Base-by-base conservation (phyloP, 2,329 filamentous ascomycete genomes). In the Thielaviopsis ethacetica region DNA sequence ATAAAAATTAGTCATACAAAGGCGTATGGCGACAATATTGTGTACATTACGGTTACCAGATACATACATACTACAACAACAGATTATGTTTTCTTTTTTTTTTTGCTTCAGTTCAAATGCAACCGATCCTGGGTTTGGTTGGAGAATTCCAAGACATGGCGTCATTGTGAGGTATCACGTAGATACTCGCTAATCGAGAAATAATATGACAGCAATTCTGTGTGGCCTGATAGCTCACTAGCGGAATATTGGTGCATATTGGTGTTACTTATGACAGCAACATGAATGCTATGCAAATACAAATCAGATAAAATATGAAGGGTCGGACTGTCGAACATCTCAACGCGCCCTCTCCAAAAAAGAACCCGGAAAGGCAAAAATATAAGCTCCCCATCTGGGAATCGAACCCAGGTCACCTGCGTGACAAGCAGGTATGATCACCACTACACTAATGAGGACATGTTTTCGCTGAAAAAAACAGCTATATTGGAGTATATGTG, bases 331-430 rank as follows among this genome's bases (percentile, higher is more conserved):
- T n/a, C n/a, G n/a, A n/a, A n/a, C n/a, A n/a, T n/a, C n/a, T n/a
- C n/a, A n/a, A n/a, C n/a, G n/a, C n/a, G n/a, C n/a, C n/a, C n/a
- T n/a, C n/a, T n/a, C n/a, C n/a, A n/a, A n/a, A n/a, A n/a, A n/a
- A n/a, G n/a, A n/a, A n/a, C n/a, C n/a, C n/a, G n/a, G n/a, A n/a
- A n/a, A n/a, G n/a, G n/a, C n/a, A 50, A 56, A 54, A 54, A 38
- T 34, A n/a, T 27, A 9, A 41, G 17, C 55, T 58, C 38, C 50
- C 51, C 55, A 60, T 50, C 59, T 60, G 55, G 59, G 55, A 60
- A 60, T 58, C 59, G 51, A 60, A 60, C 59, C 54, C 59, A 60
- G 59, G 55, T 60, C 55, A 60, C 59, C 59, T 58, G 59, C 55
- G 59, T 60, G 55, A 58, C 59, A 60, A 60, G 59, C 24, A 52